phyloP scores from a whole-genome alignment of 805 yeast species.

The Yamadazyma nakazawae region DNA sequence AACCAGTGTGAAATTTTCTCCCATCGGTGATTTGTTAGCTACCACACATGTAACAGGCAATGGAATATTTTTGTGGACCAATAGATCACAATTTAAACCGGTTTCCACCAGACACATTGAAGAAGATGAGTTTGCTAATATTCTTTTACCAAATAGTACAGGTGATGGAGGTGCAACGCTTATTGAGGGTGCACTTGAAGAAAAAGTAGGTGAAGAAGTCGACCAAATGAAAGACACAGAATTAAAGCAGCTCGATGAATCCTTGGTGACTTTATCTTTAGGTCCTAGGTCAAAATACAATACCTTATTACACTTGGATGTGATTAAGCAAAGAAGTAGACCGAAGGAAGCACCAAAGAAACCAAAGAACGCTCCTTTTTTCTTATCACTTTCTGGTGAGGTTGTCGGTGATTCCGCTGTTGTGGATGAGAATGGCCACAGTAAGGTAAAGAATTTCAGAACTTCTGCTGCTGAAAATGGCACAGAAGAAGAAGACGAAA shows the following conservation, averaged over 20 bases:
- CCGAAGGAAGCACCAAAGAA: conserved; percentile 87
- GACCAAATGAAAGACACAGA: conserved; percentile 33
- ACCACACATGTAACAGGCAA: conserved; percentile 88
- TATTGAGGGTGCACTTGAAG: conserved; percentile 73
- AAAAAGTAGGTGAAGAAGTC: conserved; percentile 22
- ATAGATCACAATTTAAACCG: conserved; percentile 77
- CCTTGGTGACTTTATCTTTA: conserved; percentile 67
- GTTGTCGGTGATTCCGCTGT: conserved; percentile 69
- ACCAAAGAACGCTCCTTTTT: conserved; percentile 78
- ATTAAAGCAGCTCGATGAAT: conserved; percentile 59
- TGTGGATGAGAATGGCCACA: conserved; percentile 36
- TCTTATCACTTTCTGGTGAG: conserved; percentile 64
- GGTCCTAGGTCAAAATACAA: conserved; percentile 77
- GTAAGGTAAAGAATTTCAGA: conserved; percentile 11
- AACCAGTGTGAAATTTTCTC: conserved; percentile 76
- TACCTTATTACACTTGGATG: conserved; percentile 77
- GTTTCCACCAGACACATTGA: conserved; percentile 73
- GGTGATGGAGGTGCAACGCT: conserved; percentile 73
- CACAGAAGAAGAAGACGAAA: conserved; percentile 21
- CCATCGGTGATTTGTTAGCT: conserved; percentile 85
- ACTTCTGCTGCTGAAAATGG: conserved; percentile 13
- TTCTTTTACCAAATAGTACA: conserved; percentile 69
- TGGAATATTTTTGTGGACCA: conserved; percentile 92
- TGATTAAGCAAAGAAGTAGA: conserved; percentile 80
- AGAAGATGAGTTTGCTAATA: conserved; percentile 65